phyloP scores from a whole-genome alignment of 768 basidiomycete genomes.

The Crepidotus variabilis region DNA sequence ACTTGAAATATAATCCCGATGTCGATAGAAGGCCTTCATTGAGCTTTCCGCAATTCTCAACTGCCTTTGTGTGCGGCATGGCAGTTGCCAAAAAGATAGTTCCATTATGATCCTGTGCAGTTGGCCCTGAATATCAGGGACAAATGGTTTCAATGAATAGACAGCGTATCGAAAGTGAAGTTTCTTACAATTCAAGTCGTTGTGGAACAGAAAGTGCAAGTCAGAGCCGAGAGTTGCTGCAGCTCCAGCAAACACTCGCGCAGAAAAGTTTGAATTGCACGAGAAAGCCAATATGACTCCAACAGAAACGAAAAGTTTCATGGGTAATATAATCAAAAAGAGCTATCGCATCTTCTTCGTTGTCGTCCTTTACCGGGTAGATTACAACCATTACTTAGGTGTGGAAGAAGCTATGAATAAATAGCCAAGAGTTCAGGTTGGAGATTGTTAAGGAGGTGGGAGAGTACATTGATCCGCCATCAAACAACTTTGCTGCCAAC shows the following conservation, averaged over 20 bases:
- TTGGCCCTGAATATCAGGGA: conserved; percentile 14
- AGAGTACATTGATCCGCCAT: too few relatives aligned
- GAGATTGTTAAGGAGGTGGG: too few relatives aligned
- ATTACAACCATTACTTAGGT: too few relatives aligned
- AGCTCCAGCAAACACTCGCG: not conserved
- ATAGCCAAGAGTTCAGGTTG: too few relatives aligned
- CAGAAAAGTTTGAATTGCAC: not conserved
- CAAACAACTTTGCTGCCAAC: too few relatives aligned
- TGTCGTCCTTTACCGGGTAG: too few relatives aligned
- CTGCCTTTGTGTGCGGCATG: conserved; percentile 11
- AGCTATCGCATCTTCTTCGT: too few relatives aligned
- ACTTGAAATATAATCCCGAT: conserved; percentile 15
- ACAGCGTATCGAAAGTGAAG: conserved; percentile 2
- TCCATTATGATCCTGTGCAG: conserved; percentile 16
- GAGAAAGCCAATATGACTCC: too few relatives aligned
- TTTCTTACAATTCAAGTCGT: conserved; percentile 25
- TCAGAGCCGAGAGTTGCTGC: conserved; percentile 14
- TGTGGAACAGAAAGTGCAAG: conserved; percentile 28
- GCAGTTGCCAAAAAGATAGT: conserved; percentile 14
- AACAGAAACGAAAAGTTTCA: too few relatives aligned
- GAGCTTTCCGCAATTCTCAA: conserved; percentile 14
- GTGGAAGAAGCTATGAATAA: too few relatives aligned
- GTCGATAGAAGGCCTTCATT: conserved; percentile 19
- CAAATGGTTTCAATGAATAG: not conserved
- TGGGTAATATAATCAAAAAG: too few relatives aligned